These are phyloP conservation scores for Eutrema salsugineum DNA, from an alignment of 441 rosid genomes.

Conservation along the genomic window DNA sequence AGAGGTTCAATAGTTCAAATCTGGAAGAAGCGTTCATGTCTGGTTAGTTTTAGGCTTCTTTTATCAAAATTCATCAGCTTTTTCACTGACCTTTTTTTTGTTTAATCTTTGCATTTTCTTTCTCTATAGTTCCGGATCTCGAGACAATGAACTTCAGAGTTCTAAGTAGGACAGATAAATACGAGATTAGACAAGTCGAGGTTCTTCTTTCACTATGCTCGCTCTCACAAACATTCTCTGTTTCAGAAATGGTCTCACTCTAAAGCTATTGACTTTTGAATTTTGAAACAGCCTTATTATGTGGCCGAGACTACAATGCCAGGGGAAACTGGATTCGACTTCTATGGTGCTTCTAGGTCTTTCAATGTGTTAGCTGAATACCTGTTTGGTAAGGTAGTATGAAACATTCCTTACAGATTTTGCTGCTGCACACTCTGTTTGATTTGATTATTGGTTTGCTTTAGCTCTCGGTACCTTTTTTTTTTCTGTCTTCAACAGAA, in stretches of 20 bases:
- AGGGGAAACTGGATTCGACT: slow-evolving; percentile 70
- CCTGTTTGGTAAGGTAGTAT: slow-evolving; percentile 91
- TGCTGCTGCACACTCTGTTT: background rate
- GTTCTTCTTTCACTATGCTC: slow-evolving; percentile 30
- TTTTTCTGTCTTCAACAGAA: slow-evolving; percentile 42
- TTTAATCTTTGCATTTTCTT: background rate
- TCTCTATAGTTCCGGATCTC: slow-evolving; percentile 68
- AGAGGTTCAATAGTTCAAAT: slow-evolving; percentile 57
- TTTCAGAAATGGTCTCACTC: background rate
- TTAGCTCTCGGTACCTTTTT: background rate
- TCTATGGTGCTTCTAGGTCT: slow-evolving; percentile 70
- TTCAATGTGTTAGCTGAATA: slow-evolving; percentile 89
- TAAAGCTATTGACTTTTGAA: background rate
- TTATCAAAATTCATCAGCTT: background rate
- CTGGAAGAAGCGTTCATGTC: slow-evolving; percentile 88
- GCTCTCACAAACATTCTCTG: background rate
- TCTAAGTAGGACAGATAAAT: slow-evolving; percentile 47
- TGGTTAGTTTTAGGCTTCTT: slow-evolving; percentile 34
- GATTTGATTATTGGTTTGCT: background rate
- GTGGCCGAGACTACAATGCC: slow-evolving; percentile 90
- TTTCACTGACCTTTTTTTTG: background rate
- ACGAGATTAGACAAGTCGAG: slow-evolving; percentile 89
- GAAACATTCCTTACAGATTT: background rate
- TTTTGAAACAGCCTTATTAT: slow-evolving; percentile 56
- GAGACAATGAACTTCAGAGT: slow-evolving; percentile 72